Evolutionary conservation across 2,329 filamentous ascomycete species (phyloP).

Genomic region (Venturia asperata): DNA sequence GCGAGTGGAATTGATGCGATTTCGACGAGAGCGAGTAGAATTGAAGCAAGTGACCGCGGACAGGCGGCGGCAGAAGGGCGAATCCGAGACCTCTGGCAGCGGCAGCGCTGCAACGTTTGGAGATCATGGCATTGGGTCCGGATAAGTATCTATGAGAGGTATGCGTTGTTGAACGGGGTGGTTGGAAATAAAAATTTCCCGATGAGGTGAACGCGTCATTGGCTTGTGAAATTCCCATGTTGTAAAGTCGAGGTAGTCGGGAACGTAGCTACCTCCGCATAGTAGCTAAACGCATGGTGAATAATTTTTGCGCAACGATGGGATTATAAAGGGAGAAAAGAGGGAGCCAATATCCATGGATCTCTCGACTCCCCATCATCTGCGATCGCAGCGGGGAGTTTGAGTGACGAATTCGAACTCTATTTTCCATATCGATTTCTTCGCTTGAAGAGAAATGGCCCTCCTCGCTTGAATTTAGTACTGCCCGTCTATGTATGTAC

Average conservation of each 20-base stretch:
- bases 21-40: too few relatives aligned
- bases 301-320: too few relatives aligned
- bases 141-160: neutral
- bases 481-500: neutral
- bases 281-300: too few relatives aligned
- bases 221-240: neutral
- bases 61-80: neutral
- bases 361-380: too few relatives aligned
- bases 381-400: too few relatives aligned
- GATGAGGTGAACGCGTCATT: neutral
- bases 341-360: too few relatives aligned
- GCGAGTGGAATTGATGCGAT: too few relatives aligned
- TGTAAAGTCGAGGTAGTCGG: too few relatives aligned
- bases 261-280: too few relatives aligned
- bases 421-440: neutral
- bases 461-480: neutral
- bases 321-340: too few relatives aligned
- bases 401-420: too few relatives aligned
- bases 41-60: neutral
- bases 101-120: neutral
- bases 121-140: conserved; percentile 4
- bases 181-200: neutral
- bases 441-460: neutral
- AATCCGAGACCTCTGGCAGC: neutral
- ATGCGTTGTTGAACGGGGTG: neutral